Base-by-base conservation (phyloP, 2,329 filamentous ascomycete genomes). In the Simplicillium sp. region DNA sequence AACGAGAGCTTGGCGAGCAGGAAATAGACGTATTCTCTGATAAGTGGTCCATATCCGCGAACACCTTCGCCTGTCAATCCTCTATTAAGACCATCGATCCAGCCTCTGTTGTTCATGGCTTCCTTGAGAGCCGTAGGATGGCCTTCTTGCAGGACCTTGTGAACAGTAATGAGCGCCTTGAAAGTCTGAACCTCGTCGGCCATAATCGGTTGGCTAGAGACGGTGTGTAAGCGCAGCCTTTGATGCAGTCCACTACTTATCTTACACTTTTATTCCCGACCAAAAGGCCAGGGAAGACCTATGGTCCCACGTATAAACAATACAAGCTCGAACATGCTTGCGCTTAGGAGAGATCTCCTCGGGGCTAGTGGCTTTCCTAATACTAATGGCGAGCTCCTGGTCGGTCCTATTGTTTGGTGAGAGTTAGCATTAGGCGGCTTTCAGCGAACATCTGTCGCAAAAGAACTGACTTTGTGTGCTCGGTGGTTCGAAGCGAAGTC, bases 221-320 rank as follows among this genome's bases (percentile, higher is more conserved):
- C 29, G 16, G 28, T 7, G 14, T n/a, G 33, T 39, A 11, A 41
- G 32, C n/a, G n/a, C 20, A 34, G 20, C 25, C 28, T 5, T 13
- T 15, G 6, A n/a, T 13, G 29, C 14, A 16, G 6, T 4, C 12
- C 14, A 29, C 17, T 3, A 11, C 7, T 35, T 39, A 69, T 74
- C 83, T 52, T 75, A 94, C 84, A 97, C 89, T 79, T 98, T 98
- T 76, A 98, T 94, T 59, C 89, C 90, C 43, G 87, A 80, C 92
- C 92, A 98, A 64, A 98, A 98, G 58, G 89, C 87, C 59, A 80
- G 75, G 34, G 89, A 94, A 49, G 84, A 94, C 68, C 94, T 94
- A 70, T 98, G 88, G 66, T 98, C 92, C 92, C 92, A 98, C 44
- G 90, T 97, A 64, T 97, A 97, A 36, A 98, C 90, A 55, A 98